A percentile compares a stretch with the other conserved stretches of the same genome.
These are phyloP conservation scores for Petunia hybrid DNA, from an alignment of 305 asterid species.

Conservation along the genomic window DNA sequence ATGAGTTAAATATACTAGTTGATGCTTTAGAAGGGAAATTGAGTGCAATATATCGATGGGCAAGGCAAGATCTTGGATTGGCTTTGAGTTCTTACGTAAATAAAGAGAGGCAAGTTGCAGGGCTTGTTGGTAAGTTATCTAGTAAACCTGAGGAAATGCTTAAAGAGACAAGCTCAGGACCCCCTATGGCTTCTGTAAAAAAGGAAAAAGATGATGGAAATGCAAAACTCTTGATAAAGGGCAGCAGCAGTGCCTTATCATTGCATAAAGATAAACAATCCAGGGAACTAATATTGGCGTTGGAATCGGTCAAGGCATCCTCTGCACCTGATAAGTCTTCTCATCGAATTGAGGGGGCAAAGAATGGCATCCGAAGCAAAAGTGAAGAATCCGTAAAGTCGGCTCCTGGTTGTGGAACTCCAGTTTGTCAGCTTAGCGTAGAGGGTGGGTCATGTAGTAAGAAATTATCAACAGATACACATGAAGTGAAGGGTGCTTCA, in stretches of 20 bases:
- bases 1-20: conserved; percentile 71
- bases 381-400: conserved; percentile 41
- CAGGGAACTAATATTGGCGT: conserved; percentile 45
- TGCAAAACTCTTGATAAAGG: conserved; percentile 29
- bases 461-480: conserved; percentile 41
- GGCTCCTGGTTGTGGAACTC: conserved; percentile 41
- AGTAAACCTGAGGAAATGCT: conserved; percentile 47
- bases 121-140: conserved; percentile 44
- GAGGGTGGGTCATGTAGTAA: conserved; percentile 36
- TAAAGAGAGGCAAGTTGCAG: conserved; percentile 61
- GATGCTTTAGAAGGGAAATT: conserved; percentile 91
- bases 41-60: conserved; percentile 92
- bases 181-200: conserved; percentile 37
- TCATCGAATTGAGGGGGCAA: conserved; percentile 45
- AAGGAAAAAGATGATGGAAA: conserved; percentile 42
- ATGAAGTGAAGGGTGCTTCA: conserved; percentile 43
- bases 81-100: conserved; percentile 74
- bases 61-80: conserved; percentile 83
- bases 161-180: conserved; percentile 45
- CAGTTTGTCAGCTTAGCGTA: conserved; percentile 41
- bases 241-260: neutral
- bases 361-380: conserved; percentile 38
- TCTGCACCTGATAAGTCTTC: conserved; percentile 38
- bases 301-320: conserved; percentile 49
- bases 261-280: conserved; percentile 30